Base-by-base conservation (phyloP, 192 early-diverging fungal genomes). In the Pilaira anomala region DNA sequence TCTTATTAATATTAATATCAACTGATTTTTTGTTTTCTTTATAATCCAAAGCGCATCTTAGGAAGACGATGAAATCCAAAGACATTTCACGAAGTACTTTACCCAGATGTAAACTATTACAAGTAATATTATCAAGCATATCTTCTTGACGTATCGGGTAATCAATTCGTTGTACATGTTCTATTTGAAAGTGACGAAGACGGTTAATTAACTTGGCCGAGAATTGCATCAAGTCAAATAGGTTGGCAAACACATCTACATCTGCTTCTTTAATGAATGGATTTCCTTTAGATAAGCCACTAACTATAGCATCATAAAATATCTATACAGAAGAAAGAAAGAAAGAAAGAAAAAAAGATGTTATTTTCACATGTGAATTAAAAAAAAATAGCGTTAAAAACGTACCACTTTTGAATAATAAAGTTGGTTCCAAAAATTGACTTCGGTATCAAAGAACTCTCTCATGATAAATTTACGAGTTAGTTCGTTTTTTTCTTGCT, bases 371-470 rank as follows among this genome's bases (percentile, higher is more conserved):
- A 40, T 22, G 19, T 40, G n/a, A n/a, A n/a, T n/a, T n/a, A n/a
- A n/a, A n/a, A n/a, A n/a, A n/a, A n/a, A n/a, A n/a, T 0, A 56
- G 7, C 9, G 13, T 40, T 24, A 25, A 42, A 4, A 7, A 60
- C 64, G 50, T 66, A 72, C 70, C 14, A 66, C 60, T 62, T 72
- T 66, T 18, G 54, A 60, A 22, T 67, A 75, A 40, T 72, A 65
- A 70, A 82, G 48, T 63, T 78, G 78, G 61, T 78, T 75, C 62
- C 76, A 60, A 36, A 62, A 72, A 14, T 63, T 66, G 7, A 62
- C 54, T 51, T 72, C 70, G 0, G 70, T 72, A 11, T 58, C 62
- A 40, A 66, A 72, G 44, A 72, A 62, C 44, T 72, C 70, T 48
- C 58, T 44, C 5, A 66, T 42, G 39, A 72, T 72, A 33, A 72